Evolutionary conservation across 306 rosid species (phyloP).

Genomic region (Hippophae gyantsensis): DNA sequence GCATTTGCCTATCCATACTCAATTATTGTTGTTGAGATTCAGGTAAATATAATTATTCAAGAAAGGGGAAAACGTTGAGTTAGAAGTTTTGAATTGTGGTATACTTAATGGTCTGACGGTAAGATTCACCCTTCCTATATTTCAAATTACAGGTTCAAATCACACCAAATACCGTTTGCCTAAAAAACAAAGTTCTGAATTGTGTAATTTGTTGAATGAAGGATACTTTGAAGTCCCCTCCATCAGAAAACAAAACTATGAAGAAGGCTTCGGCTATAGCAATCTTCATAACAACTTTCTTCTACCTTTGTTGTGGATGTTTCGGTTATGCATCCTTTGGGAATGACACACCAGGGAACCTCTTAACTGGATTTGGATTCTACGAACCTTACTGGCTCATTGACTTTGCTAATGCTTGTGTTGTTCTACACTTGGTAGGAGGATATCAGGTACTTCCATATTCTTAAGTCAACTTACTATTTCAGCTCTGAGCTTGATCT

Average conservation of each 20-base stretch:
- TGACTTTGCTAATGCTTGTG: conserved; percentile 57
- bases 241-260: conserved; percentile 63
- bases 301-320: conserved; percentile 62
- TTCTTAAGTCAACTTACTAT: too few relatives aligned
- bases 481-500: too few relatives aligned
- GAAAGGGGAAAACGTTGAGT: background rate
- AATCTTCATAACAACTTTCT: conserved; percentile 36
- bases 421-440: conserved; percentile 72
- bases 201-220: conserved; percentile 18
- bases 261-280: conserved; percentile 54
- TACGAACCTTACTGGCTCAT: conserved; percentile 50
- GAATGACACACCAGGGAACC: conserved; percentile 54
- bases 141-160: background rate
- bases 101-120: too few relatives aligned
- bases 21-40: conserved; percentile 61
- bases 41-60: conserved; percentile 30
- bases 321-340: conserved; percentile 82
- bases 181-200: background rate
- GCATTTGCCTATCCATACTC: conserved; percentile 87
- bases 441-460: conserved; percentile 69
- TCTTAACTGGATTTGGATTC: conserved; percentile 49
- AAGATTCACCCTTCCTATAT: too few relatives aligned
- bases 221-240: conserved; percentile 69
- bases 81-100: background rate
- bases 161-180: background rate